Conservation (phyloP, 164 flowering plant species). For the Nelumbo lutea region DNA sequence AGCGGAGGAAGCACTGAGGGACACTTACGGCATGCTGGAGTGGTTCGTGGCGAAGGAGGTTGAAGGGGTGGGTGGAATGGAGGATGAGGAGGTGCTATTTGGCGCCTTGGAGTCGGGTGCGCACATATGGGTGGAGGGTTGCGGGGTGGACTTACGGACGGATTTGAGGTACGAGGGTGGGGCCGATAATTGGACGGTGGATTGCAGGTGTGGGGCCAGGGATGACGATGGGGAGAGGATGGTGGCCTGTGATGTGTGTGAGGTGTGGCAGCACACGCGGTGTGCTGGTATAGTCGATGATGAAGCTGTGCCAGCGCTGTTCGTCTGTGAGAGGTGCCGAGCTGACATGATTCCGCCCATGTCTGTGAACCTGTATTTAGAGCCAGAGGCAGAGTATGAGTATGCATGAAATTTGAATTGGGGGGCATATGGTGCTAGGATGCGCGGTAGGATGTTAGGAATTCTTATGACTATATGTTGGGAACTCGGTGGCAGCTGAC, state of each 20-base stretch:
- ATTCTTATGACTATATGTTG: too few relatives aligned
- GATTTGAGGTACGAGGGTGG: conserved; percentile 57
- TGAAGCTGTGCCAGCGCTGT: conserved; percentile 32
- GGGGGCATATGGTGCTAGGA: too few relatives aligned
- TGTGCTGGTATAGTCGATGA: conserved; percentile 37
- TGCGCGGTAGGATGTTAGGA: too few relatives aligned
- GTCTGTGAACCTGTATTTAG: too few relatives aligned
- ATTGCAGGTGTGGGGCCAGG: conserved; percentile 25
- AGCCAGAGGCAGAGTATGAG: too few relatives aligned
- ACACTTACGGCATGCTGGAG: conserved; percentile 58
- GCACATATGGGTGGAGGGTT: conserved; percentile 44
- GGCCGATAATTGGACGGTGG: conserved; percentile 42
- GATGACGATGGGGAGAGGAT: conserved; percentile 43
- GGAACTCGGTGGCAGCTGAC: too few relatives aligned
- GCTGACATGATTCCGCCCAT: neutral
- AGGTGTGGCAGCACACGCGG: conserved; percentile 64
- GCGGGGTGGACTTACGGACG: conserved; percentile 34
- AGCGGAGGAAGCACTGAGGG: conserved; percentile 53
- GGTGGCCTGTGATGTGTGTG: conserved; percentile 60
- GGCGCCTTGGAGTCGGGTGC: conserved; percentile 53
- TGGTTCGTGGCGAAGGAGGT: conserved; percentile 42
- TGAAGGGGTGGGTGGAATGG: conserved; percentile 31
- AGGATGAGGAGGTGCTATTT: conserved; percentile 50
- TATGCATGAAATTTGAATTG: too few relatives aligned
- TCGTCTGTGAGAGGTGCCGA: conserved; percentile 35